Base-by-base conservation (phyloP, 345 rosid species). In the Bruguiera sexangula region DNA sequence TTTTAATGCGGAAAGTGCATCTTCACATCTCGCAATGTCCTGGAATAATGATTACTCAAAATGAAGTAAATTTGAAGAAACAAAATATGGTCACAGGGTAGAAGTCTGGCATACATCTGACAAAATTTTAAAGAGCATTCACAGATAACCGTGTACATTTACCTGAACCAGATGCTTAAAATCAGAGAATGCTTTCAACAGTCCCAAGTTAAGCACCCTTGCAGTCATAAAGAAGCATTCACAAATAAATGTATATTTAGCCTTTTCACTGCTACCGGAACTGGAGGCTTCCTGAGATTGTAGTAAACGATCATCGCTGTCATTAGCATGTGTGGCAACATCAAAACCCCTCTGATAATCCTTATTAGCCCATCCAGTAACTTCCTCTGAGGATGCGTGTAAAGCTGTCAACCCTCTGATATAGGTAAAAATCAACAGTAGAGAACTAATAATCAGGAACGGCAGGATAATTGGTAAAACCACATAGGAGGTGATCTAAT, bases 211-310 rank as follows among this genome's bases (percentile, higher is more conserved):
- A 61, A 92, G 96, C 74, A 85, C 98, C 89, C 98, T 84, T 66
- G 97, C 97, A 56, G 98, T 92, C 97, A 95, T 95, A 77, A 92
- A 96, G 88, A 96, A 96, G 83, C 97, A 87, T 85, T 96, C 98
- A 80, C 94, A 90, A 57, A 90, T 90, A 83, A 92, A 95, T 8
- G 85, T 71, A 79, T 76, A 90, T 75, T 88, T 88, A 39, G 79
- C 57, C 63, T 73, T 80, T 72, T 70, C 68, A 69, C 69, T 79
- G 50, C 81, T 74, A 61, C 89, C 82, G 51, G 96, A 92, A 80
- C 93, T 87, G 68, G 86, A 73, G 69, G 96, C 93, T 79, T 87
- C 89, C 72, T 86, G 88, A 73, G 96, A 87, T 69, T 85, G 90
- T 61, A 87, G 67, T 82, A 87, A 76, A 34, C 82, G 90, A 76